phyloP scores from a whole-genome alignment of 371 early-diverging fungal species.

The Mucor racemosus region DNA sequence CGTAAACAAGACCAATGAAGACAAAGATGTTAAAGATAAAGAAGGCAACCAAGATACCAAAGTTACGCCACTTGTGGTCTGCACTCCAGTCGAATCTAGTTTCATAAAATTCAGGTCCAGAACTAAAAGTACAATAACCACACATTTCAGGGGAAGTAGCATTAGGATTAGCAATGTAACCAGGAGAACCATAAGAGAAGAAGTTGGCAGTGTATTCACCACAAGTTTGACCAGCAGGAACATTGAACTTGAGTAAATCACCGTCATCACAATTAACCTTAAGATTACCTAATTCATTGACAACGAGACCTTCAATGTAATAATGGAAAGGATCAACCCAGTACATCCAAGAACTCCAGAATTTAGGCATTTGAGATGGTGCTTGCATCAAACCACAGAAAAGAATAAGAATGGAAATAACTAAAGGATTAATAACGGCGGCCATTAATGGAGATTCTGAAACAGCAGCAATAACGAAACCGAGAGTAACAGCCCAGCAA shows the following conservation, averaged over 20 bases:
- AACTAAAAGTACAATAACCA: conserved; percentile 66
- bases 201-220: conserved; percentile 63
- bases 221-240: conserved; percentile 69
- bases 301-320: conserved; percentile 73
- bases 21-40: conserved; percentile 58
- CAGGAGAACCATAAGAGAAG: conserved; percentile 51
- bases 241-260: conserved; percentile 58
- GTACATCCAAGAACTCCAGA: conserved; percentile 84
- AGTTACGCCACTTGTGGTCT: conserved; percentile 74
- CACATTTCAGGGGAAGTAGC: conserved; percentile 57
- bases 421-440: conserved; percentile 73
- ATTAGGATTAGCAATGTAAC: conserved; percentile 60
- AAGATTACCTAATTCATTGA: conserved; percentile 67
- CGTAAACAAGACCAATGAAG: conserved; percentile 49
- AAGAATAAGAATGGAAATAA: conserved; percentile 69
- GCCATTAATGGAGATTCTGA: conserved; percentile 66
- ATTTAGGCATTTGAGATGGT: conserved; percentile 67
- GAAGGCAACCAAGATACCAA: conserved; percentile 67
- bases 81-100: conserved; percentile 62
- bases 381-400: conserved; percentile 79
- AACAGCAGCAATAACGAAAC: conserved; percentile 57
- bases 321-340: conserved; percentile 79
- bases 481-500: conserved; percentile 70
- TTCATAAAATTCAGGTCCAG: conserved; percentile 64
- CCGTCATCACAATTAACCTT: conserved; percentile 52